Base-by-base conservation (phyloP, 345 rosid genomes). In the Punica granatum region DNA sequence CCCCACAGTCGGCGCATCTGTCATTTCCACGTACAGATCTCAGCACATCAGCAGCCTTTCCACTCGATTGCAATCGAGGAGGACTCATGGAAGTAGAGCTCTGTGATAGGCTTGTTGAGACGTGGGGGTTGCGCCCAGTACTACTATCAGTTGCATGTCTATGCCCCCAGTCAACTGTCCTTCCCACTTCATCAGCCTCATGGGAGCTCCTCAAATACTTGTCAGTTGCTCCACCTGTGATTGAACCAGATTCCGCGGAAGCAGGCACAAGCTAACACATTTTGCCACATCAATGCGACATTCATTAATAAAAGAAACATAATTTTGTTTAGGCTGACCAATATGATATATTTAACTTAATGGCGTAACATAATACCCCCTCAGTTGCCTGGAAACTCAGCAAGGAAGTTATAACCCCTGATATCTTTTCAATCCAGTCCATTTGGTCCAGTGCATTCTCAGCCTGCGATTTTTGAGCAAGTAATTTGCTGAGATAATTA, bases 381-480 rank as follows among this genome's bases (percentile, higher is more conserved):
- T 88, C 97, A 70, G 98, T 96, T 67, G 92, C 87, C 80, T 90
- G 99, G 60, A 90, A 92, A 75, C 97, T 94, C 62, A 92, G 96
- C 59, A 95, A 83, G 53, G 99, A 95, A 68, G 99, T 88, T 78
- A 95, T 92, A 75, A 95, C 99, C 71, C 98, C 99, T 2, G 92
- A 90, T 76, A 92, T 95, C 82, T 95, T 95, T 64, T 95, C 98
- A 72, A 95, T 90, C 99, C 99, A 95, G 76, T 92, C 99, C 96
- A 83, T 95, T 78, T 92, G 98, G 78, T 95, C 99, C 36, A 85
- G 78, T 34, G 94, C 96, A 74, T 95, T 95, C 81, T 95, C 99
- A 71, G 99, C 98, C 99, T 95, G 97, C 85, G 82, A 86, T 79
- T 1, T 56, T 23, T 7, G 28, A 23, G 31, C 11, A 56, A 53